Base-by-base conservation (phyloP, 768 basidiomycete species). In the Kondoa malvinella region DNA sequence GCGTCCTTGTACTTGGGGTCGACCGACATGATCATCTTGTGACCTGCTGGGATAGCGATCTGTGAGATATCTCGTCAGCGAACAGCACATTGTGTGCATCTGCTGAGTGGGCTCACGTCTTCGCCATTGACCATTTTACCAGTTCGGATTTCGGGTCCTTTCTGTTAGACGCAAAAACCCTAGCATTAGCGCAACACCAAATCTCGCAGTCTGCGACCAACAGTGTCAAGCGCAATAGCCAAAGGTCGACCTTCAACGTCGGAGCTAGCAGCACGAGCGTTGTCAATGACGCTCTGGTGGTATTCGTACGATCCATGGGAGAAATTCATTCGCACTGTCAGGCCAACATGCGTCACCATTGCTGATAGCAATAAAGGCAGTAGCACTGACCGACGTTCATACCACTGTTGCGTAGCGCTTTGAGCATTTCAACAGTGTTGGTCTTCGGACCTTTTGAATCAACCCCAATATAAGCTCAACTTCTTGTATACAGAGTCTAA, bases 91-190 rank as follows among this genome's bases (percentile, higher is more conserved):
- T 17, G 64, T 15, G 34, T 64, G 64, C 32, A 65, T 16, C 73
- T 1, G 57, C 65, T 33, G 12, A 61, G 34, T 33, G 72, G 56
- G 81, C 88, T 72, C 77, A 95, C 91, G 76, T 99, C 95, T 71
- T 82, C 81, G 77, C 84, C 83, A 75, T 90, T 84, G 78, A 81
- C 85, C 81, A 94, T 97, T 77, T 91, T 75, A 67, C 95, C 95
- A 57, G 95, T 97, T 71, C 95, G 87, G 80, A 99, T 99, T 81
- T 97, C 95, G 50, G 95, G 95, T 67, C 95, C 95, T 89, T 99
- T 99, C 90, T 92, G 74, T 69, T 66, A 34, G 40, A 31, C 25
- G 26, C 30, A 34, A 30, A 29, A 31, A 50, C 2, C 34, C 34
- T 34, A 57, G 1, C 30, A 31, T 34, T 33, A 2, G 64, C 67